Evolutionary conservation across 1,284 basidiomycete genomes (phyloP).

Genomic region (Porodaedalea pini): DNA sequence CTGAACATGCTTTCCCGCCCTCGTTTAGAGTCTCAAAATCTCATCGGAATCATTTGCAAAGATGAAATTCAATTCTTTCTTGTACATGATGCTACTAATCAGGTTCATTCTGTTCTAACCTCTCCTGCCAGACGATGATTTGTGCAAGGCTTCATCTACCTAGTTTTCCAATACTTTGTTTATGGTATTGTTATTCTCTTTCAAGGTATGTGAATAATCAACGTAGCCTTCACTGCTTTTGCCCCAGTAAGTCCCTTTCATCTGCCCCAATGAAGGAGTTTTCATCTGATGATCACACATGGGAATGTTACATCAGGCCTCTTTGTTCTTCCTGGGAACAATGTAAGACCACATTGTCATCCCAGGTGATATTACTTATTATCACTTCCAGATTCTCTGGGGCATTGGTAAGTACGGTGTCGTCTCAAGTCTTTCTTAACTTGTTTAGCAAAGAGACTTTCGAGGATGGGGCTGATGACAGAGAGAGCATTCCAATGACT

Average conservation of each 20-base stretch:
- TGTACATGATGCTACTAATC: neutral
- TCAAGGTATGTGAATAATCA: slow-evolving; percentile 10
- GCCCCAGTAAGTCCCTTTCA: neutral
- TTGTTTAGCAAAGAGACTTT: slow-evolving; percentile 2
- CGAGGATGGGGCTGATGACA: too few species aligned
- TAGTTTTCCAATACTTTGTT: too few species aligned
- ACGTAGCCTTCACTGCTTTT: slow-evolving; percentile 8
- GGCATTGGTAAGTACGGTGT: slow-evolving; percentile 7
- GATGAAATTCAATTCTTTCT: slow-evolving; percentile 17
- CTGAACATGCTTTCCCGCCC: slow-evolving; percentile 14
- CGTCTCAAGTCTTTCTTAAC: neutral
- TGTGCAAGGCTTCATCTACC: neutral
- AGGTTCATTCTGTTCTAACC: neutral
- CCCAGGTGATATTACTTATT: neutral
- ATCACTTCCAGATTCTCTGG: slow-evolving; percentile 3
- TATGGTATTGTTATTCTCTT: neutral
- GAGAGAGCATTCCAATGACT: too few species aligned
- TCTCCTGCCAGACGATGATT: slow-evolving; percentile 8
- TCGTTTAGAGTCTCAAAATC: neutral
- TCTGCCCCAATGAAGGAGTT: too few species aligned
- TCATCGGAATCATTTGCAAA: slow-evolving; percentile 10
- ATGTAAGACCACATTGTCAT: slow-evolving; percentile 1
- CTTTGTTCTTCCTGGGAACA: slow-evolving; percentile 5
- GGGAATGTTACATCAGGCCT: neutral
- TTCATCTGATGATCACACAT: neutral